Base-by-base conservation (phyloP, 805 yeast species). In the Metschnikowia corniflorae region DNA sequence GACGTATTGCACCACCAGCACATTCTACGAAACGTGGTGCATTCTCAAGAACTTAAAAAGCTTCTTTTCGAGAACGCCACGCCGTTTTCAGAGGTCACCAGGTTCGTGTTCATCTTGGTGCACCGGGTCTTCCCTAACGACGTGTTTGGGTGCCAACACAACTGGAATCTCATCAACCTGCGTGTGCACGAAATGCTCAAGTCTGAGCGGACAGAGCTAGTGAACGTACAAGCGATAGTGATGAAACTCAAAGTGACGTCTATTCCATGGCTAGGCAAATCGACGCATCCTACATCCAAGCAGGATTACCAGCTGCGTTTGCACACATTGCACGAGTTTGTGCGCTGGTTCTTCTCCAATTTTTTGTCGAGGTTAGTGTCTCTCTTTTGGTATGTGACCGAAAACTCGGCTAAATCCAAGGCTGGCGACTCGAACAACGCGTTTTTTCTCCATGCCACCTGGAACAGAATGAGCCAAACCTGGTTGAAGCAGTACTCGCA, bases 361-460 rank as follows among this genome's bases (percentile, higher is more conserved):
- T 68, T 79, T 33, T 44, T 85, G 1, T 60, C 71, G 6, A 66
- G 61, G 13, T 41, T 84, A 1, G 46, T 85, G 0, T 56, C 64
- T 0, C 56, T 73, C 0, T 77, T 75, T 49, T 88, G 86, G 62
- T 80, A 84, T 51, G 79, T 82, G 5, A 80, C 93, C 0, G 83
- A 80, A 31, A 38, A 53, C 18, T 34, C 37, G 7, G 15, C 18
- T n/a, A 22, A 19, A 9, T 8, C 9, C 2, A 31, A 6, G 6
- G 22, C 24, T 3, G 13, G 28, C 14, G 53, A 63, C 0, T 58
- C 53, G 7, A 58, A 60, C 4, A 40, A 76, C 0, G 35, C 67
- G 0, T 85, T 65, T 51, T 85, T 73, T 49, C 68, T 80, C 13
- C 87, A 79, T 36, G 65, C 60, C 16, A 57, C 63, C 1, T 87